Conservation (phyloP, 257 asterid genomes). For the Henckelia pumila region DNA sequence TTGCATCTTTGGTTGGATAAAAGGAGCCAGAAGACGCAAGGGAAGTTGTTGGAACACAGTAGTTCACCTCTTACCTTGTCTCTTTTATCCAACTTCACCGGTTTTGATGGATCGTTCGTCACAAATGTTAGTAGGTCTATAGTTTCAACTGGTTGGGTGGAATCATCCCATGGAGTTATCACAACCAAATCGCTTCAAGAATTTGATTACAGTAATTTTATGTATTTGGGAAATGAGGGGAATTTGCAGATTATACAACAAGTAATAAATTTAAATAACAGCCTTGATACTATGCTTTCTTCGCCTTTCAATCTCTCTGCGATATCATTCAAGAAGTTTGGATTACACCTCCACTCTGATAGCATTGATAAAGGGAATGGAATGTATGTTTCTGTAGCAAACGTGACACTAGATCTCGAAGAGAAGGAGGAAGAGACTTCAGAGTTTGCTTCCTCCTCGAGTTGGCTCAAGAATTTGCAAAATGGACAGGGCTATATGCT, state of each 20-base stretch:
- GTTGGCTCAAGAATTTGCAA: not conserved
- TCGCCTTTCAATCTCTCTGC: not conserved
- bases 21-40: constrained; percentile 41
- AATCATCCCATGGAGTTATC: constrained; percentile 56
- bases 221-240: constrained; percentile 58
- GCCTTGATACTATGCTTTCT: constrained; percentile 29
- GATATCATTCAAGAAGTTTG: not conserved
- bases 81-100: not conserved
- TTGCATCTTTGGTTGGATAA: constrained; percentile 77
- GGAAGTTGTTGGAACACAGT: constrained; percentile 36
- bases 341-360: not conserved
- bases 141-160: constrained; percentile 48
- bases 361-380: not conserved
- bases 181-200: constrained; percentile 41
- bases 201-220: constrained; percentile 39
- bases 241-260: constrained; percentile 60
- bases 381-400: constrained; percentile 33
- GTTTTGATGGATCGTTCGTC: constrained; percentile 21
- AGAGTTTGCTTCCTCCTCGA: not conserved
- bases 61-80: constrained; percentile 19
- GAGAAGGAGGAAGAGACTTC: constrained; percentile 40
- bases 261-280: constrained; percentile 41
- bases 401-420: constrained; percentile 37
- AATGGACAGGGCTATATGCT: not conserved
- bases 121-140: constrained; percentile 52